These are phyloP conservation scores for Cinnamomum micranthum DNA, from an alignment of 164 flowering plant genomes.

Conservation along the genomic window DNA sequence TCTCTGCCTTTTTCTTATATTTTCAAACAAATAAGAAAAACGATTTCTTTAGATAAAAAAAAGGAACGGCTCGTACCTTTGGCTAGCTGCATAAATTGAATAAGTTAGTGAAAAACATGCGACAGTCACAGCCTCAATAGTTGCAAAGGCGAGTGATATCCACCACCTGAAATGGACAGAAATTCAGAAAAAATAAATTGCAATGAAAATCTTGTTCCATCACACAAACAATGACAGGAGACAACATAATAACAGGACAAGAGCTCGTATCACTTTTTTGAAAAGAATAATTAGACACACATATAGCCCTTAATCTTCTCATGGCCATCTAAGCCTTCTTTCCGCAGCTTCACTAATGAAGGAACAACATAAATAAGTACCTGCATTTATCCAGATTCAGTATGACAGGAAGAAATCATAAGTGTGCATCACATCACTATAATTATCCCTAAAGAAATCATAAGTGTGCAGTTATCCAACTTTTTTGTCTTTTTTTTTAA, in stretches of 20 bases:
- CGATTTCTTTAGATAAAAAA: background rate
- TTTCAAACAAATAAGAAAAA: background rate
- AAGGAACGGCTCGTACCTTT: slow-evolving; percentile 40
- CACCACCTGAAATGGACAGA: slow-evolving; percentile 77
- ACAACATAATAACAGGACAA: slow-evolving; percentile 18
- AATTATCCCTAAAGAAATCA: no score
- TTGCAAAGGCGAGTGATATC: slow-evolving; percentile 89
- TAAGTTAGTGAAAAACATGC: slow-evolving; percentile 79
- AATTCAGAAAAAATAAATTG: background rate
- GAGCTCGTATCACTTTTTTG: slow-evolving; percentile 67
- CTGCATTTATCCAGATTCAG: slow-evolving; percentile 33
- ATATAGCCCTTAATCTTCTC: slow-evolving; percentile 99
- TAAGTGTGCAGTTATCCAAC: no score
- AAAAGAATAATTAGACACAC: slow-evolving; percentile 76
- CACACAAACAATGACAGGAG: slow-evolving; percentile 6
- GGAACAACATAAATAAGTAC: slow-evolving; percentile 86
- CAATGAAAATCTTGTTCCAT: background rate
- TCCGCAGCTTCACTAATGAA: slow-evolving; percentile 90
- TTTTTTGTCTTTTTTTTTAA: no score
- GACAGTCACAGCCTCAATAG: slow-evolving; percentile 61
- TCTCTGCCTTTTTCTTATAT: background rate
- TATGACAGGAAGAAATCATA: no score
- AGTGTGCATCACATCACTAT: no score
- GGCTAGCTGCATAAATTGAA: slow-evolving; percentile 78
- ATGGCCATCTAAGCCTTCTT: slow-evolving; percentile 96